phyloP scores from a whole-genome alignment of 139 green algal genomes.

The Coelastrella sp. region DNA sequence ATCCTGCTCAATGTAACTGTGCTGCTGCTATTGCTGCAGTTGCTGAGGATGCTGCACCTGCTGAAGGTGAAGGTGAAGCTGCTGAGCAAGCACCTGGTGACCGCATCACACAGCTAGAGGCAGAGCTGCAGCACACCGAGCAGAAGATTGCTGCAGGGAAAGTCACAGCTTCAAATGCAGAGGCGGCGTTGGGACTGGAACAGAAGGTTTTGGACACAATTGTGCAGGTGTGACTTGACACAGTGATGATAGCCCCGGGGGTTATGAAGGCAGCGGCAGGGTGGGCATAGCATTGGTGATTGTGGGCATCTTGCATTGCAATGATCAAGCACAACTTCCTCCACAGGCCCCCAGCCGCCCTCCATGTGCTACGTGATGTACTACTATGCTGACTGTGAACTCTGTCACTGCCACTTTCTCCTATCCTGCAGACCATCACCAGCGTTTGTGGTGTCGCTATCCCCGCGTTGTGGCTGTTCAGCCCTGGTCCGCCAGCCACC shows the following conservation, averaged over 20 bases:
- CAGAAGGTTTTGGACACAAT: no score
- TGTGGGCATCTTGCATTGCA: background rate
- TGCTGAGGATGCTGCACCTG: constrained; percentile 14
- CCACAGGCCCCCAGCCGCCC: no score
- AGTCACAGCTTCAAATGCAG: background rate
- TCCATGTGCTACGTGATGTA: no score
- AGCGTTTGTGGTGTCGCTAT: constrained; percentile 24
- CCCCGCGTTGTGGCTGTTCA: constrained; percentile 3
- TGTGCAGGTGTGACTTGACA: no score
- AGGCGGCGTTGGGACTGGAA: no score
- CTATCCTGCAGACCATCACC: constrained; percentile 10
- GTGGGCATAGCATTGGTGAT: constrained; percentile 10
- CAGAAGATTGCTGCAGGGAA: constrained; percentile 17
- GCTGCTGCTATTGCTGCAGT: constrained; percentile 7
- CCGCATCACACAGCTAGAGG: constrained; percentile 2
- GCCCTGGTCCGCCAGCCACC: constrained; percentile 57
- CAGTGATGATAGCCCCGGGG: no score
- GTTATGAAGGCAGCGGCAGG: no score
- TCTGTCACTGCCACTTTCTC: background rate
- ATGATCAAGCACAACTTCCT: background rate
- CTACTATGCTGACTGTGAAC: no score
- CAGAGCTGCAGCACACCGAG: constrained; percentile 20
- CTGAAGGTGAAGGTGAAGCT: constrained; percentile 29
- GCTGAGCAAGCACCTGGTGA: constrained; percentile 21
- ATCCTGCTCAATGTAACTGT: no score